Base-by-base conservation (phyloP, 768 basidiomycete genomes). In the Auricularia sp. region DNA sequence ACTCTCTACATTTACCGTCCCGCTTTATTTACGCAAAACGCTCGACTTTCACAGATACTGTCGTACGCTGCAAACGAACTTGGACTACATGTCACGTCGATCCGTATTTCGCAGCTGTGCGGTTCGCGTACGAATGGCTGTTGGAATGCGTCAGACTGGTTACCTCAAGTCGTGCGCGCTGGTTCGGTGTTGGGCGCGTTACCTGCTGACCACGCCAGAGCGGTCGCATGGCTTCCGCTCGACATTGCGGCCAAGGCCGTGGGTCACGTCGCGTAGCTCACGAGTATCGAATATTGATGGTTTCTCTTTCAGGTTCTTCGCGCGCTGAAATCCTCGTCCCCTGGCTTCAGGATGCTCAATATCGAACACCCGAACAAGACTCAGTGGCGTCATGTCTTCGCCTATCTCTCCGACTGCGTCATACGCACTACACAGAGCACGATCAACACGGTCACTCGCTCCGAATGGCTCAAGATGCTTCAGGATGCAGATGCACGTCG, bases 141-240 rank as follows among this genome's bases (percentile, higher is more conserved):
- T 18, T 64, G 63, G 63, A 64, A 54, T 33, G 51, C 47, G 4
- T 47, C 63, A 7, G 63, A 64, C 35, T 64, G 63, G 63, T 33
- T 64, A 16, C 63, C 63, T 7, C 51, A 54, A n/a, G 34, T 64
- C 35, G 47, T 37, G 13, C 51, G 54, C 33, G 54, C 47, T 14
- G 44, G 63, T n/a, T 13, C 35, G 14, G 33, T 29, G 33, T 13
- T 64, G 1, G 63, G 63, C 6, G 63, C 33, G 18, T 24, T 64
- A 14, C 63, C 63, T 16, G 18, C 8, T 35, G 7, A 4, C 21
- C 42, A 33, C 3, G 33, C 51, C 13, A 36, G 63, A 13, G 16
- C 14, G 39, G 29, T 54, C 47, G 33, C n/a, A 33, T 64, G 63
- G 63, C 29, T 64, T 29, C 63, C 47, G 14, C 51, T 36, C 21